Percentiles rank a stretch among this genome's conserved stretches.
Conservation (phyloP, 805 yeast species). For the Monosporozyma siamensis region DNA sequence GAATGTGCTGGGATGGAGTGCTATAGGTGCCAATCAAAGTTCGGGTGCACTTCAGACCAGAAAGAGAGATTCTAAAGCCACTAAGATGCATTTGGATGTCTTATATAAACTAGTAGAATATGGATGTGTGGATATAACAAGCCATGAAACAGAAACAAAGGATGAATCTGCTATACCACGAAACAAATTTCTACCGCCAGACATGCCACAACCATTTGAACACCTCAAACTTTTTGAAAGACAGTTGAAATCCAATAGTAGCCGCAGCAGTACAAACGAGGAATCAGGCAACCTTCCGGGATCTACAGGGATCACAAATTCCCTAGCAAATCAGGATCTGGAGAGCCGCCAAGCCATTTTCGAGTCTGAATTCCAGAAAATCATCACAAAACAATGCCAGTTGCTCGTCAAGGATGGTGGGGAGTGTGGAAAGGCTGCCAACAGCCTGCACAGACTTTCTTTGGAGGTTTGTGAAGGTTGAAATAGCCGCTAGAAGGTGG, state of each 20-base stretch:
- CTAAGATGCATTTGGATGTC: conserved; percentile 31
- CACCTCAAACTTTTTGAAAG: conserved; percentile 50
- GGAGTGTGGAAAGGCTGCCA: conserved; percentile 49
- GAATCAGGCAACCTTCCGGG: not conserved
- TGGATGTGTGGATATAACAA: conserved; percentile 26
- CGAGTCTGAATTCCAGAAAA: conserved; percentile 41
- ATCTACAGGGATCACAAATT: conserved; percentile 1
- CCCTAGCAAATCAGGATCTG: conserved; percentile 18
- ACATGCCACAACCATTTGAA: conserved; percentile 53
- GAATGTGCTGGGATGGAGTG: conserved; percentile 67
- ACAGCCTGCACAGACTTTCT: conserved; percentile 19
- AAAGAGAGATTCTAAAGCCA: conserved; percentile 18
- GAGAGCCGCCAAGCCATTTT: conserved; percentile 31
- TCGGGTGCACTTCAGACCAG: conserved; percentile 17
- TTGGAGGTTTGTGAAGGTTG: not conserved
- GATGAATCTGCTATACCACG: not conserved
- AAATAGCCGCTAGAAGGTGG: too few species aligned
- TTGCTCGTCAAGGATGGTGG: conserved; percentile 61
- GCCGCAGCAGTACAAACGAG: not conserved
- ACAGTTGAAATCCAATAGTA: conserved; percentile 28
- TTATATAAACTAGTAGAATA: conserved; percentile 35
- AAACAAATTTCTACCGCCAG: conserved; percentile 43
- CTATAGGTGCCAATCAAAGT: conserved; percentile 14
- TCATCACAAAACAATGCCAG: conserved; percentile 42
- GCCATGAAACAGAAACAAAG: not conserved